Base-by-base conservation (phyloP, 139 green algal genomes). In the Tetratostichococcus sp. region DNA sequence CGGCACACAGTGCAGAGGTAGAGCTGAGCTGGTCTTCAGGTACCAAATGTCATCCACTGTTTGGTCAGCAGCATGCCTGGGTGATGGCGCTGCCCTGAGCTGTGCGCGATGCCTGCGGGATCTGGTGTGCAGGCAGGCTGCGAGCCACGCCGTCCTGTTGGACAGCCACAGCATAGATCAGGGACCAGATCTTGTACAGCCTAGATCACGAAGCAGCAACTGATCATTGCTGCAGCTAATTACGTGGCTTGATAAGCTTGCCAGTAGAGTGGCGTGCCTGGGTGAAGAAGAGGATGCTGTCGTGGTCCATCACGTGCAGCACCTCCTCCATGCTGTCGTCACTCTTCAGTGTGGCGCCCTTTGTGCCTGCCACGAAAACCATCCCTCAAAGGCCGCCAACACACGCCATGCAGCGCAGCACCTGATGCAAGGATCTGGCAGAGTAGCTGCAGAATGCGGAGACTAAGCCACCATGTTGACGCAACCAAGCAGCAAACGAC, bases 211-310 rank as follows among this genome's bases (percentile, higher is more conserved):
- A 14, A 8, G 8, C 39, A 50, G 39, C 8, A 14, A 14, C 8
- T 14, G 39, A 8, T 22, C 39, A 14, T 14, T 14, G 8, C 39
- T 22, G 39, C 39, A 22, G 39, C 39, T 14, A 14, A 14, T 14
- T 14, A 50, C 39, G 39, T 14, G 39, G 39, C 39, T 14, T 50
- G 39, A 50, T n/a, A n/a, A n/a, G n/a, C n/a, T n/a, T n/a, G n/a
- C n/a, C n/a, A n/a, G 17, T 62, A 2, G 19, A 26, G 50, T n/a
- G 50, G 17, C 2, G 50, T 26, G 26, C 50, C 50, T 32, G 43
- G 8, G 86, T 83, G 77, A 97, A 91, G 75, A 97, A 93, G 28
- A 97, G 81, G 32, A 97, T 66, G 65, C 72, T 72, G 80, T 97
- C 89, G 69, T 97, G 89, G 58, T 88, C 80, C 72, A 77, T 84